Evolutionary conservation across 441 rosid species (phyloP), one percentile per base, ranked within the genome.

Genomic region (Populus hybrid): DNA sequence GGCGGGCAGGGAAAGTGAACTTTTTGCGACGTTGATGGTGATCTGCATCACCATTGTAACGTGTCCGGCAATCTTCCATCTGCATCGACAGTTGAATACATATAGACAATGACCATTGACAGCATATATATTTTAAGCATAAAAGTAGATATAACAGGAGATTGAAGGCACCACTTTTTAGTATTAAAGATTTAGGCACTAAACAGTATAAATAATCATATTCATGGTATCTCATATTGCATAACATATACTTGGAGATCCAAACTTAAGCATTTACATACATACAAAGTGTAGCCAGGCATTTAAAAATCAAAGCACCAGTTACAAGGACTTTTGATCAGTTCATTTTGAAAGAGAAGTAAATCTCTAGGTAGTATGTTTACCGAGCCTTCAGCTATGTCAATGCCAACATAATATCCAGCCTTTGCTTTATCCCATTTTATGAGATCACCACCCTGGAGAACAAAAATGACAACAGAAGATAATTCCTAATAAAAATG

Each of bases 311-410:
- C 65, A 21, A 59, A 59, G 42, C 38, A 40, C 20, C 30, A 30
- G 16, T 24, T 59, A 4, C 28, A 68, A 65, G 46, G 10, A 36
- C 67, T 20, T 64, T 59, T 38, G 14, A 5, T 16, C n/a, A 11
- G 8, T 26, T 54, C 74, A 69, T 69, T 16, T 26, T 50, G 23
- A 77, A 61, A 67, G 16, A 14, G 26, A 73, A 7, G 30, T 24
- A 21, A 26, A 59, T 28, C 8, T 68, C 2, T 35, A 2, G 38
- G 63, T 40, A 73, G 61, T 40, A 73, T 34, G 21, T 66, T 87
- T 87, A 96, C 99, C 86, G 99, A 96, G 84, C 99, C 99, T 82
- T 93, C 98, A 81, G 99, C 98, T 32, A 93, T 91, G 86, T 96
- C 98, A 66, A 96, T 82, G 74, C 98, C 99, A 82, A 93, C 97